Conservation (phyloP, 2,329 filamentous ascomycete species). For the Epichloe gansuensis region DNA sequence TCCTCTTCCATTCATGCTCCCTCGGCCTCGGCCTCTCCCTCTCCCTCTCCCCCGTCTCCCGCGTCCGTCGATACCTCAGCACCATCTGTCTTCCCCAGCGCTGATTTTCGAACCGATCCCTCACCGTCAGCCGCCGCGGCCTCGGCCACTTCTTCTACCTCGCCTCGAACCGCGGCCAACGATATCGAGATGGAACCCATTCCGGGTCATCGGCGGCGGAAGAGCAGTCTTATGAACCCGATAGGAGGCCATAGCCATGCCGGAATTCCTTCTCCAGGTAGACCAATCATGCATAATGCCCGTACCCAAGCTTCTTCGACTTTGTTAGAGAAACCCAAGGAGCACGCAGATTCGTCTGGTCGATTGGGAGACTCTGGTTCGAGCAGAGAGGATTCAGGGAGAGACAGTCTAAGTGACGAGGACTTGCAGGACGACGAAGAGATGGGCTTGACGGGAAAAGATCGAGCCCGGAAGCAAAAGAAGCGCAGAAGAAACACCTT, state of each 20-base stretch:
- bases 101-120: constrained; percentile 1
- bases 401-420: constrained; percentile 54
- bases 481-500: constrained; percentile 54
- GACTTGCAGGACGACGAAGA: constrained; percentile 79
- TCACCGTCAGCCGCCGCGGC: constrained; percentile 2
- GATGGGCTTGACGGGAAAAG: constrained; percentile 65
- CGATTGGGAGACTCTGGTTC: constrained; percentile 2
- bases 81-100: not conserved
- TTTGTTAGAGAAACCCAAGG: constrained; percentile 30
- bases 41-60: not conserved
- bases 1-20: not conserved
- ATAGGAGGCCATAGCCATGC: constrained; percentile 12
- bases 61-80: not conserved
- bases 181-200: constrained; percentile 46
- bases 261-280: constrained; percentile 12
- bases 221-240: constrained; percentile 39
- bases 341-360: constrained; percentile 16
- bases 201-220: constrained; percentile 39
- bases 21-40: not conserved
- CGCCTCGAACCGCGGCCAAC: constrained; percentile 14
- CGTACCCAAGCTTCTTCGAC: constrained; percentile 8
- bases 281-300: constrained; percentile 4
- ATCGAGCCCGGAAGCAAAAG: constrained; percentile 54
- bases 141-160: constrained; percentile 7
- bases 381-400: constrained; percentile 22